Base-by-base conservation (phyloP, 1,284 basidiomycete genomes). In the Pholiota adiposa region DNA sequence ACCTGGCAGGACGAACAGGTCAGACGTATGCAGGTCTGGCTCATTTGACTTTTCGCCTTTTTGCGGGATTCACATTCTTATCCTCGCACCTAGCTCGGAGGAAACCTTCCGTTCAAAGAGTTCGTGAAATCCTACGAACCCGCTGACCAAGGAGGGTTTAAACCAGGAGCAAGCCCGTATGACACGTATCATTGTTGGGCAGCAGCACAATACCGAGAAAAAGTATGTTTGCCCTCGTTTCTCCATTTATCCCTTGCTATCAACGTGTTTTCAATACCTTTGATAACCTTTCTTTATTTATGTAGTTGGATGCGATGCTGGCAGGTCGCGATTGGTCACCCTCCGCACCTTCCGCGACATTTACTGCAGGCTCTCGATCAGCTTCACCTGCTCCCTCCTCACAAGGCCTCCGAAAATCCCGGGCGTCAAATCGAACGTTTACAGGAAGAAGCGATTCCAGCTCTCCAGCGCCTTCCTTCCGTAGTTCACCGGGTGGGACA, bases 141-240 rank as follows among this genome's bases (percentile, higher is more conserved):
- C 21, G 72, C 81, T 5, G 88, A 89, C 56, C 83, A 84, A 66
- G 90, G 91, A 31, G 93, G 93, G 4, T 94, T 91, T 76, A 85
- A 78, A 48, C 85, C 88, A 53, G 83, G 79, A 54, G 85, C 90
- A 74, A 86, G 79, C 59, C 77, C 90, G 55, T 83, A 89, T 64
- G 91, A 95, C 56, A 94, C 89, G 59, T 97, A 97, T 75, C 92
- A 94, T 71, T 92, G 85, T 44, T 97, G 95, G 93, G 92, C 94
- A 3, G 95, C 94, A 1, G 80, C 90, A 3, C 93, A 97, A 75
- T 97, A 97, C 75, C 86, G 92, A 49, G 91, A 94, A 75, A 97
- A 96, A 83, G 93, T 92, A 65, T 62, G 72, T 61, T 16, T n/a
- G 56, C 51, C 60, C 54, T 53, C 34, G 51, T 38, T 61, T 51